phyloP scores from a whole-genome alignment of 2,329 filamentous ascomycete species.

The Diaporthe sp. region DNA sequence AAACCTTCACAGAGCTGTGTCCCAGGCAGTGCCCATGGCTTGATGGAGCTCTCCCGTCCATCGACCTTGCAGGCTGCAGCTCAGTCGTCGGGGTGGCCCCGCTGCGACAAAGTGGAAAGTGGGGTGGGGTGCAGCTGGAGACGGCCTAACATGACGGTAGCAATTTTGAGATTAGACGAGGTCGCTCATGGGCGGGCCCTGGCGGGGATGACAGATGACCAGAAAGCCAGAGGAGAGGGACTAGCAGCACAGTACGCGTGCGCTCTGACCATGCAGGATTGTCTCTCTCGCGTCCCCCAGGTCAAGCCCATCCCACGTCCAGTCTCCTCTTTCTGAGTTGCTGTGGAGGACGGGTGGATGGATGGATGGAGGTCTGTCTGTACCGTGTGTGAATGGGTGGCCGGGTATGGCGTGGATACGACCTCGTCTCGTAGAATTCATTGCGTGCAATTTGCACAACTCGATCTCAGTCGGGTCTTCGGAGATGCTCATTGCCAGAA shows the following conservation, averaged over 20 bases:
- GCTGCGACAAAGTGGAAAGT: conserved; percentile 21
- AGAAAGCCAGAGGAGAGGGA: not conserved
- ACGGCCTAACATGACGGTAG: conserved; percentile 25
- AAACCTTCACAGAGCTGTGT: conserved; percentile 25
- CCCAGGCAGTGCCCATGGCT: not conserved
- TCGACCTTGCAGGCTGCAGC: not conserved
- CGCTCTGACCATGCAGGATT: conserved; percentile 24
- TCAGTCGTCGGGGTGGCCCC: conserved; percentile 11
- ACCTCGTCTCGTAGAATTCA: conserved; percentile 30
- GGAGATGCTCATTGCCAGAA: conserved; percentile 10
- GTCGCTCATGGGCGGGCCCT: conserved; percentile 12
- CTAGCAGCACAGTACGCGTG: conserved; percentile 16
- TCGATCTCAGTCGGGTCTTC: conserved; percentile 17
- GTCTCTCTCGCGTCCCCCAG: conserved; percentile 10
- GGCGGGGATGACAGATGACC: conserved; percentile 25
- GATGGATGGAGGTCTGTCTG: not conserved
- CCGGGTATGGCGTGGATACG: conserved; percentile 19
- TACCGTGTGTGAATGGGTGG: conserved; percentile 8
- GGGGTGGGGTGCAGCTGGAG: conserved; percentile 24
- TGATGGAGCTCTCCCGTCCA: conserved; percentile 24
- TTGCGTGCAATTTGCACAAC: conserved; percentile 31
- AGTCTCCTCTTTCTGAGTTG: not conserved
- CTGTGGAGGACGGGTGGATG: not conserved
- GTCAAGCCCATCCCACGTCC: conserved; percentile 15
- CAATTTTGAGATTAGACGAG: conserved; percentile 31